Base-by-base conservation (phyloP, 2,329 filamentous ascomycete genomes). In the Alternaria sp. region DNA sequence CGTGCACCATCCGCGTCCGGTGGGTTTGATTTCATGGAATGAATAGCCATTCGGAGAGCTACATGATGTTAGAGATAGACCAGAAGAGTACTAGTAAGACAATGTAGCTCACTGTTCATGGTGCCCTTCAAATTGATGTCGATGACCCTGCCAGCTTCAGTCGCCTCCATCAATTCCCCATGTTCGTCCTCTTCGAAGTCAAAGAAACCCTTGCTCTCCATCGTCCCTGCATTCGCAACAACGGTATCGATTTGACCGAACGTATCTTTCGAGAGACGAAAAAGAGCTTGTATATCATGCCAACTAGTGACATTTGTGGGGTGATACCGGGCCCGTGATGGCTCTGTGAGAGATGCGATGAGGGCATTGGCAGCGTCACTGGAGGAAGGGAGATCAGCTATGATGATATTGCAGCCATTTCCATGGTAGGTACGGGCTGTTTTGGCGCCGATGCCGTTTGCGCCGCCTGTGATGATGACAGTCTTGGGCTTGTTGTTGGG, bases 41-140 rank as follows among this genome's bases (percentile, higher is more conserved):
- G 68, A 76, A 71, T 69, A 33, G 67, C 71, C 53, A 74, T 49
- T 21, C 74, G 68, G 3, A 77, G 62, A 30, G 75, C 74, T 77
- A 23, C 11, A 44, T 2, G 0, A 9, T 26, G 46, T 66, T 41
- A 67, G 50, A 46, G 11, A 25, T 8, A 4, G 2, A 8, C 9
- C 14, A n/a, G 28, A 7, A 37, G 18, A 23, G 18, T n/a, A 11
- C 2, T 14, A 14, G 20, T 9, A 1, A 15, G 4, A n/a, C 14
- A 5, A 8, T 26, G 11, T 46, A 15, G 6, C 49, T 23, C 71
- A 83, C 82, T 83, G 61, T 84, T 84, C 69, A 84, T 72, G 2
- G 81, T 81, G 0, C 82, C 82, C 62, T 82, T 83, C 5, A 83
- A 47, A 70, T 84, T 84, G 4, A 84, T 75, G 64, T 83, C 82